phyloP scores from a whole-genome alignment of 805 yeast species.

The Yarrowia sp. region DNA sequence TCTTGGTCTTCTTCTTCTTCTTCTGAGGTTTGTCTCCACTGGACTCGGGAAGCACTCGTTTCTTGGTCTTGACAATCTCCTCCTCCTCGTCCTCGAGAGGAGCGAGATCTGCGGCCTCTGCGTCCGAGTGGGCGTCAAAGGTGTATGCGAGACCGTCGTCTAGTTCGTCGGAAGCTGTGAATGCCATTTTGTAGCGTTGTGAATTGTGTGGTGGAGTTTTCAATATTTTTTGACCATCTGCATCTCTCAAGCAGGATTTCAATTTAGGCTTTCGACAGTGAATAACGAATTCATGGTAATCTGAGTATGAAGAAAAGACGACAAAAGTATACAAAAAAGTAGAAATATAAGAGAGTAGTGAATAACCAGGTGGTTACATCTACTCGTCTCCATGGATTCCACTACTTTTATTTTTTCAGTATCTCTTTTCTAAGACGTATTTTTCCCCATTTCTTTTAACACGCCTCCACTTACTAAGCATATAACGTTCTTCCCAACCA shows the following conservation, averaged over 20 bases:
- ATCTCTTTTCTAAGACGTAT: no score
- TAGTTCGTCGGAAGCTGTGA: slow-evolving; percentile 57
- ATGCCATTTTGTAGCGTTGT: not conserved
- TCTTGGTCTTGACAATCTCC: slow-evolving; percentile 32
- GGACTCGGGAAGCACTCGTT: slow-evolving; percentile 20
- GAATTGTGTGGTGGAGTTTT: not conserved
- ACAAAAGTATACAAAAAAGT: no score
- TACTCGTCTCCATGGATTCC: no score
- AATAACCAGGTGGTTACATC: no score
- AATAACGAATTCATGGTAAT: no score
- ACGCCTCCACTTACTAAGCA: no score
- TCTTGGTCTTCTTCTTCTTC: slow-evolving; percentile 33
- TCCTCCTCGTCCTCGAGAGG: slow-evolving; percentile 29
- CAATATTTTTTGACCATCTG: not conserved
- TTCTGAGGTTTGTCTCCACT: slow-evolving; percentile 29
- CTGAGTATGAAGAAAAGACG: no score
- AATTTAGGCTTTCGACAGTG: no score
- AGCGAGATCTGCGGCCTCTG: slow-evolving; percentile 37
- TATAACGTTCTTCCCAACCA: no score
- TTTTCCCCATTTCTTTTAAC: no score
- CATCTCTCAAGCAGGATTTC: not conserved
- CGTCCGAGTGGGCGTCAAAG: slow-evolving; percentile 45
- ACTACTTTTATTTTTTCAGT: no score
- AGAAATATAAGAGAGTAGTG: no score
- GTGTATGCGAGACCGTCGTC: slow-evolving; percentile 74